Evolutionary conservation across 2,329 filamentous ascomycete species (phyloP), one percentile per base, ranked within the genome.

Genomic region (Lachnellula occidentalis): DNA sequence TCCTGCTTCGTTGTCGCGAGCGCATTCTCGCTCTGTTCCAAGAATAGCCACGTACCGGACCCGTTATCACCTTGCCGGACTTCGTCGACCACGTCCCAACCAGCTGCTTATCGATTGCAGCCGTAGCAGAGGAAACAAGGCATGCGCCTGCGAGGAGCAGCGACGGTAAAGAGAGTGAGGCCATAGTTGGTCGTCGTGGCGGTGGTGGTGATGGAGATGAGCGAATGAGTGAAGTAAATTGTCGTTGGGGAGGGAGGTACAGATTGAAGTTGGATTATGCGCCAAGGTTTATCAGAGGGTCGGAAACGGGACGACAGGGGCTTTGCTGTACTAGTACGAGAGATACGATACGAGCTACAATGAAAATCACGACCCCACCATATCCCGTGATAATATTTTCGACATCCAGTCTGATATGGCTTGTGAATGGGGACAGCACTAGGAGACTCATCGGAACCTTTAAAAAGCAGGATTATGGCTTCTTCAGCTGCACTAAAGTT

Each of bases 41-140:
- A 61, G 58, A 64, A 67, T 64, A 60, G 54, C 15, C 53, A 73
- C 75, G 55, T 80, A 88, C 86, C 51, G 85, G 80, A 45, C 86
- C 86, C 8, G 86, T 89, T 45, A 88, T 66, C 41, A 87, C 86
- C 58, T 81, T 80, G 66, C 79, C 81, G 24, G 83, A 85, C 70
- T 89, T 90, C 45, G 83, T 86, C 15, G 81, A 79, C 86, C 86
- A 90, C 55, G 86, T 89, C 55, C 86, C 86, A n/a, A 82, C 77
- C 34, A 88, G 71, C 50, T 78, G 72, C 34, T 74, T 67, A 58
- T 78, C 73, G 37, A 68, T 63, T 66, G 69, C 71, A 34, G 75
- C 71, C 49, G 71, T 70, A 48, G 70, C 66, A 55, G 70, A 56
- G 11, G 60, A 52, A 11, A 59, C 12, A 2, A 69, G 49, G 56